Evolutionary conservation across 192 early-diverging fungal genomes (phyloP), one percentile per base, ranked within the genome.

Genomic region (Coemansia sp.): DNA sequence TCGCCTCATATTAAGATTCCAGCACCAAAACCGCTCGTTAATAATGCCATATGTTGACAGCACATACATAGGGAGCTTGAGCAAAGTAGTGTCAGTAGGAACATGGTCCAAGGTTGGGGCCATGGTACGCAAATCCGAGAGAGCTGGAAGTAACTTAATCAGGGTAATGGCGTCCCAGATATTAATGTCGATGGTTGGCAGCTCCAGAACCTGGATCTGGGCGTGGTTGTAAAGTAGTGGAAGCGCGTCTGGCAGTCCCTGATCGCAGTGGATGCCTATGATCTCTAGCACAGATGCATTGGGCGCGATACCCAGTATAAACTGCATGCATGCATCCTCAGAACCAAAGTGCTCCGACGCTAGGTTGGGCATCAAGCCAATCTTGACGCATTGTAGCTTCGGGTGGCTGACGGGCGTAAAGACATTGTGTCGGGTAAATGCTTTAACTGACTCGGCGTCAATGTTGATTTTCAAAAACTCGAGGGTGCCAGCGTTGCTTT

Each of bases 91-190:
- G 31, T 33, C 31, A 34, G 31, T 7, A 57, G 54, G 54, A 33
- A 57, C 7, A 4, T 14, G 1, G 3, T 33, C 54, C 29, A 57
- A 16, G 11, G 16, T 16, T 16, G 54, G 54, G 16, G 54, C 31
- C 54, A 57, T 35, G 54, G 54, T 57, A 57, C 31, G 54, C 54
- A 57, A 57, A 16, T 35, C 54, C 14, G 31, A 57, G 54, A 57
- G 54, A 57, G n/a, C 31, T 3, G 54, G 54, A 17, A 57, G 54
- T 3, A 31, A 31, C 54, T 35, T 57, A 35, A 34, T 6, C 31
- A 57, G 17, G 6, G 29, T 7, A 14, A 57, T 57, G 4, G 54
- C 5, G n/a, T 57, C 54, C 54, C 54, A 57, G 33, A 57, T 16
- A 57, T 2, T 57, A 24, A 57, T 6, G 29, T 57, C 14, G 0